Base-by-base conservation (phyloP, 805 yeast genomes). In the Pichia phayaonensis region DNA sequence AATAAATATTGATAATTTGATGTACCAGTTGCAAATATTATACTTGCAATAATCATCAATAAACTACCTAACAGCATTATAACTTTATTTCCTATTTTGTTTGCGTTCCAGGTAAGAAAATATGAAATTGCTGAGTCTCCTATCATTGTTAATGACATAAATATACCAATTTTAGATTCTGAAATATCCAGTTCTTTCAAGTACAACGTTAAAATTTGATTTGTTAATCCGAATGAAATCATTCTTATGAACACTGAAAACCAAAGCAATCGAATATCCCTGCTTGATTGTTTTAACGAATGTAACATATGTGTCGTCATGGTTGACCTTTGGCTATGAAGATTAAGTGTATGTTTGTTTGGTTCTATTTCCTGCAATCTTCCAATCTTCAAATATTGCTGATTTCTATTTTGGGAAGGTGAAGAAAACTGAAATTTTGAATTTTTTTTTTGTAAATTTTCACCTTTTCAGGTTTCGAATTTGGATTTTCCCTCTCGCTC, bases 81-180 rank as follows among this genome's bases (percentile, higher is more conserved):
- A 21, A 67, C 59, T 41, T 90, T 69, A 44, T 92, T 73, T 4
- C 96, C 95, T 47, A 85, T 68, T 13, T 58, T 55, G 58, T 86
- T 90, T 1, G 95, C 88, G 60, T 83, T 74, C 85, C 90, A 85
- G 0, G 95, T 86, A 44, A 89, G 69, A 29, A 75, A 48, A 60
- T 83, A 83, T 7, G 95, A 85, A 20, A 89, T 72, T 1, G 76
- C 45, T 0, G 89, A 86, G 61, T 89, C 96, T 1, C 96, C 96
- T 3, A 83, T 64, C 59, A 89, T 69, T 0, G 96, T 88, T 49
- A 83, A 67, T 1, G 95, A 77, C 95, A 89, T 88, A 63, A 89
- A 89, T 41, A 80, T 53, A 6, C 96, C 96, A 47, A 87, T 83
- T 34, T 70, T 62, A 2, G 77, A 61, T 53, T 84, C 87, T 0